phyloP scores from a whole-genome alignment of 2,329 filamentous ascomycete species.

The Rutstroemia sp. region DNA sequence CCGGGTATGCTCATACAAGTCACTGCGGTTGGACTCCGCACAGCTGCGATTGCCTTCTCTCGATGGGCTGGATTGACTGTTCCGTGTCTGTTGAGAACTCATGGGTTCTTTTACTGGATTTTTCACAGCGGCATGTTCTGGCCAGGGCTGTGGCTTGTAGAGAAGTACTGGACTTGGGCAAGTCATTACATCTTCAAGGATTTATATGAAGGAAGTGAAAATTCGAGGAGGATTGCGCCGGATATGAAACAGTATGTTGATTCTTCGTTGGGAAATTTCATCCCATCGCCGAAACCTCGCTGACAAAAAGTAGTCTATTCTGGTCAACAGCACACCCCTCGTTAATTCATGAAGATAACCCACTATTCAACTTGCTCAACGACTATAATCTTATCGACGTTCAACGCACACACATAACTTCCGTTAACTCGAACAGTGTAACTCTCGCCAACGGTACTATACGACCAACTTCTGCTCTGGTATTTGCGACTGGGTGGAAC shows the following conservation, averaged over 20 bases:
- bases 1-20: slow-evolving; percentile 9
- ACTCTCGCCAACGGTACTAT: neutral
- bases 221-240: slow-evolving; percentile 4
- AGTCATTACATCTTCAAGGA: slow-evolving; percentile 6
- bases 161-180: slow-evolving; percentile 7
- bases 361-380: slow-evolving; percentile 1
- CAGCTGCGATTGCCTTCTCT: slow-evolving; percentile 7
- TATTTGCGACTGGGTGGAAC: slow-evolving; percentile 10
- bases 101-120: slow-evolving; percentile 13
- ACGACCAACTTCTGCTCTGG: neutral
- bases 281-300: neutral
- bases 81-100: slow-evolving; percentile 2
- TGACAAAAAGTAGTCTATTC: slow-evolving; percentile 1
- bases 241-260: slow-evolving; percentile 4
- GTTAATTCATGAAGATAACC: slow-evolving; percentile 1
- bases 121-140: slow-evolving; percentile 11
- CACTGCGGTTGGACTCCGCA: slow-evolving; percentile 4
- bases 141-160: slow-evolving; percentile 5
- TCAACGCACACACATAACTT: slow-evolving; percentile 2
- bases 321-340: slow-evolving; percentile 7
- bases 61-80: slow-evolving; percentile 2
- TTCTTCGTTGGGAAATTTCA: neutral
- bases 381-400: neutral
- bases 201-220: slow-evolving; percentile 4
- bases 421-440: neutral